A percentile compares a stretch with the other conserved stretches of the same genome.
These are phyloP conservation scores for Chrysanthemum lavandulifolium DNA, from an alignment of 129 eudicot species.

Conservation along the genomic window DNA sequence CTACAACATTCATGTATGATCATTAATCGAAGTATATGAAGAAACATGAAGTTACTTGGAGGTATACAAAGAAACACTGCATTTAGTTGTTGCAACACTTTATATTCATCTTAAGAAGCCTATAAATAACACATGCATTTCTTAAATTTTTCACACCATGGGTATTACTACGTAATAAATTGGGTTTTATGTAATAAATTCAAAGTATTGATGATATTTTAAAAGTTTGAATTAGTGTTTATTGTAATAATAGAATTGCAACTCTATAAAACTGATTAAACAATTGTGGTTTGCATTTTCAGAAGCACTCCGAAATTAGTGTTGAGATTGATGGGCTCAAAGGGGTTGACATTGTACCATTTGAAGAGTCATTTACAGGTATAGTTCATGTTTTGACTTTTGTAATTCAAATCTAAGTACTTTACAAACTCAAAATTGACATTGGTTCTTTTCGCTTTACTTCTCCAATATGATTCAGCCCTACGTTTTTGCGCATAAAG, in stretches of 20 bases:
- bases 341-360: constrained; percentile 88
- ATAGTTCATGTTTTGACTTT: constrained; percentile 18
- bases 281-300: constrained; percentile 24
- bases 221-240: no score
- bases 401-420: background rate
- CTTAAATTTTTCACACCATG: no score
- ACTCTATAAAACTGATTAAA: constrained; percentile 1
- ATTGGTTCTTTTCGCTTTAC: background rate
- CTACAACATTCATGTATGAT: no score
- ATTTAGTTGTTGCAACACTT: no score
- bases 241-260: background rate
- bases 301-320: constrained; percentile 85
- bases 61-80: no score
- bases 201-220: no score
- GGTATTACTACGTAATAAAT: no score
- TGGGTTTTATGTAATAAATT: no score
- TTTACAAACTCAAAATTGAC: background rate
- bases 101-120: no score
- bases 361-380: constrained; percentile 90
- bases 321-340: constrained; percentile 80
- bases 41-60: no score
- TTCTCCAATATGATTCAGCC: background rate
- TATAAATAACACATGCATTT: no score
- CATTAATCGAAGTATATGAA: no score
- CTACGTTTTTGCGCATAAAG: background rate